A percentile compares a stretch with the other conserved stretches of the same genome.
Conservation (phyloP, 1,284 basidiomycete genomes). For the Cyathus pygmaeus region DNA sequence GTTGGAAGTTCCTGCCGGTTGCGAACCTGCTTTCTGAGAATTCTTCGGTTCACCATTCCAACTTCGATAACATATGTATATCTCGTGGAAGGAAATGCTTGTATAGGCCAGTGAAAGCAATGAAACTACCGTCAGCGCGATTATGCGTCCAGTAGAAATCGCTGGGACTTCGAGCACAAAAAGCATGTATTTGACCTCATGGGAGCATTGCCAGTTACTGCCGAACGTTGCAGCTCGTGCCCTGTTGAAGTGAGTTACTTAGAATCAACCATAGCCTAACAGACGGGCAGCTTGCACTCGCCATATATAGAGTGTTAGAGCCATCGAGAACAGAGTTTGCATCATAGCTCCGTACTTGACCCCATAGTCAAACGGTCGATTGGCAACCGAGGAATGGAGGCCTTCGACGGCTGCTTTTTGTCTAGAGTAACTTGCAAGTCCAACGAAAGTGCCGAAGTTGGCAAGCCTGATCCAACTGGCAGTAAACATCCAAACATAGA, state of each 20-base stretch:
- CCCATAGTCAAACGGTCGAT: constrained; percentile 31
- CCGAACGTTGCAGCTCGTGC: constrained; percentile 35
- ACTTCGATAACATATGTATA: constrained; percentile 29
- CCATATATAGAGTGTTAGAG: constrained; percentile 50
- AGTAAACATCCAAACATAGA: not conserved
- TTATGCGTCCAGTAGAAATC: constrained; percentile 36
- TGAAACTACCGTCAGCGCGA: constrained; percentile 43
- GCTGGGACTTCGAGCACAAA: constrained; percentile 44
- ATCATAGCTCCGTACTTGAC: constrained; percentile 50
- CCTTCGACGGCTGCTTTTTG: constrained; percentile 13
- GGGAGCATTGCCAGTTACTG: constrained; percentile 32
- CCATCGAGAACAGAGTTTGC: constrained; percentile 51
- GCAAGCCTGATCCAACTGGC: constrained; percentile 46
- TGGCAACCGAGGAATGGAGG: constrained; percentile 35
- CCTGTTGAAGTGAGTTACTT: constrained; percentile 14
- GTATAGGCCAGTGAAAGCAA: constrained; percentile 42
- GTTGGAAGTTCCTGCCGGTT: no score
- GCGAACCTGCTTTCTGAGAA: not conserved
- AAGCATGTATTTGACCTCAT: constrained; percentile 43
- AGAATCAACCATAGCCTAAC: not conserved
- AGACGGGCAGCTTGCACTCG: constrained; percentile 16
- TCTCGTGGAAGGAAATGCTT: constrained; percentile 43
- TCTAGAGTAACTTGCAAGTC: constrained; percentile 52
- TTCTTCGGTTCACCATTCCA: not conserved
- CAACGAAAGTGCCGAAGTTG: constrained; percentile 52